phyloP scores from a whole-genome alignment of 169 alveolate species.

The Plasmodium adleri region DNA sequence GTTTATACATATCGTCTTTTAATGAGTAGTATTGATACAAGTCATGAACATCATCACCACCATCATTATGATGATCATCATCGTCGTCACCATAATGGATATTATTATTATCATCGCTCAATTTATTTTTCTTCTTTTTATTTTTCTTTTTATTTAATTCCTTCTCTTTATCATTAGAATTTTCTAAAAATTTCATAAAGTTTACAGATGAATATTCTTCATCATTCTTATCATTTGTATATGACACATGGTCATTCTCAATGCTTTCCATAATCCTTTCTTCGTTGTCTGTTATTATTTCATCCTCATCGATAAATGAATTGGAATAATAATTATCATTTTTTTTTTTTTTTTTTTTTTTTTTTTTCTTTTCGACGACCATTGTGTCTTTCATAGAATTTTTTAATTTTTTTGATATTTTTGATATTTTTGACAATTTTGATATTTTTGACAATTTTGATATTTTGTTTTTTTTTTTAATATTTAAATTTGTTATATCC shows the following conservation, averaged over 20 bases:
- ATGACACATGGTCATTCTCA: not conserved
- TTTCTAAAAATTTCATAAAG: slow-evolving; percentile 31
- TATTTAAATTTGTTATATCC: not conserved
- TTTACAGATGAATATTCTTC: slow-evolving; percentile 5
- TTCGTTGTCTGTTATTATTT: not conserved
- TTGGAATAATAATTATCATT: not conserved
- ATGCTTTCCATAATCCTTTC: slow-evolving; percentile 2
- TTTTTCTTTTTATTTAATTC: not conserved
- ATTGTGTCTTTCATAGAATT: not conserved
- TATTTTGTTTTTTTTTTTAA: not conserved
- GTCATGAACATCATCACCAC: not conserved
- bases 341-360: not conserved
- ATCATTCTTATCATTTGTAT: not conserved
- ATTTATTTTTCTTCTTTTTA: not conserved
- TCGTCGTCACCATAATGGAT: not conserved
- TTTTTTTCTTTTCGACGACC: not conserved
- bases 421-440: too few species aligned
- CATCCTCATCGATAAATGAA: not conserved
- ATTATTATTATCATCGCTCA: not conserved
- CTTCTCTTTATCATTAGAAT: slow-evolving; percentile 15
- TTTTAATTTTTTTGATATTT: not conserved
- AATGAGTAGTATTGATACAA: slow-evolving; percentile 18
- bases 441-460: too few species aligned
- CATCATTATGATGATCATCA: not conserved
- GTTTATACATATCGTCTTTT: slow-evolving; percentile 43